Conservation (phyloP, 305 asterid species). For the Solanum hybrid region DNA sequence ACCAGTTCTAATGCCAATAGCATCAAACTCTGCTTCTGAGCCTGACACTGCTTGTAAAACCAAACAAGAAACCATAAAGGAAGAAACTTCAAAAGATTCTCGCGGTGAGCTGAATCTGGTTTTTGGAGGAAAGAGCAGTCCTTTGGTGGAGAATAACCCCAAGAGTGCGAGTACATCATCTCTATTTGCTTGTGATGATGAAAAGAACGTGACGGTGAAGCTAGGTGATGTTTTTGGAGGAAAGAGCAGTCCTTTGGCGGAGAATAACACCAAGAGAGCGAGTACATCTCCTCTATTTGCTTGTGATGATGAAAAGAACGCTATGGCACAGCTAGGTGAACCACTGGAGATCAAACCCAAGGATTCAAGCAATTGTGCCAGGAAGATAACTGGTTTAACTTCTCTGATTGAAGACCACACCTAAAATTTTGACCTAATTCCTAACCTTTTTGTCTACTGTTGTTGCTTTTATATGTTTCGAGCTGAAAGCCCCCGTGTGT, state of each 20-base stretch:
- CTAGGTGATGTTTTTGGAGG: constrained; percentile 16
- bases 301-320: constrained; percentile 9
- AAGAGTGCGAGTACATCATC: constrained; percentile 4
- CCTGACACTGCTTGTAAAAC: background rate
- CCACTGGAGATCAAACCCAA: constrained; percentile 38
- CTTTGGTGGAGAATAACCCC: background rate
- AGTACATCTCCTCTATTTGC: constrained; percentile 15
- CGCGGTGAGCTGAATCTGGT: constrained; percentile 10
- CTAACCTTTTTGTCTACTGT: background rate
- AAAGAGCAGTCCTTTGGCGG: constrained; percentile 4
- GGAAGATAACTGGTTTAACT: constrained; percentile 61
- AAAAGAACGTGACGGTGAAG: background rate
- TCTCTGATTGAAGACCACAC: constrained; percentile 43
- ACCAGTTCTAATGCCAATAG: background rate
- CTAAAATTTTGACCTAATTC: constrained; percentile 23
- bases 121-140: constrained; percentile 15
- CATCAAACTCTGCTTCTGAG: background rate
- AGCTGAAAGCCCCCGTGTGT: background rate
- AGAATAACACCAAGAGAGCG: background rate
- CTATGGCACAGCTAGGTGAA: constrained; percentile 29
- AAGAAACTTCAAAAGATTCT: background rate
- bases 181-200: constrained; percentile 15
- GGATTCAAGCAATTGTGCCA: constrained; percentile 29
- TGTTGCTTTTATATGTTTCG: background rate
- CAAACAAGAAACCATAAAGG: constrained; percentile 2